These are phyloP conservation scores for Colletotrichum simmondsii DNA, from an alignment of 2,329 filamentous ascomycete genomes.

Conservation along the genomic window DNA sequence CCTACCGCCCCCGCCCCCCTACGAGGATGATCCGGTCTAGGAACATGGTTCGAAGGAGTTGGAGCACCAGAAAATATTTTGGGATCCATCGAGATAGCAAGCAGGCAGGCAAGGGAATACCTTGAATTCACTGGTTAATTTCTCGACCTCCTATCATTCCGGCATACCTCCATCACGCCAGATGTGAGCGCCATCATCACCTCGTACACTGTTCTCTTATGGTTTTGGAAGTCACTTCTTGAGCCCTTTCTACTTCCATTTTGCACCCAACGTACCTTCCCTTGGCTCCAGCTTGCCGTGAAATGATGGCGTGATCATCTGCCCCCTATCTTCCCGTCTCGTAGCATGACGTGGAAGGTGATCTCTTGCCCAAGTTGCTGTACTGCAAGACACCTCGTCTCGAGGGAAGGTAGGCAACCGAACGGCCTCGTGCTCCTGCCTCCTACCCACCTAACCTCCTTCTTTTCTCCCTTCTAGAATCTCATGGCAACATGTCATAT, in stretches of 20 bases:
- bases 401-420: background rate
- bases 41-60: background rate
- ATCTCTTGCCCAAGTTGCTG: background rate
- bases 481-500: background rate
- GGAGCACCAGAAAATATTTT: background rate
- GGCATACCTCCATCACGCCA: background rate
- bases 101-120: too few relatives aligned
- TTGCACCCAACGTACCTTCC: background rate
- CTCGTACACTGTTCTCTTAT: background rate
- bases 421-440: background rate
- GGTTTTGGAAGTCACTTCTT: background rate
- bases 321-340: background rate
- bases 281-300: background rate
- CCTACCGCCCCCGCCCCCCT: conserved; percentile 48
- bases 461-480: background rate
- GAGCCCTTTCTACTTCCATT: background rate
- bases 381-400: background rate
- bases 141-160: too few relatives aligned
- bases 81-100: background rate
- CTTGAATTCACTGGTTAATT: background rate
- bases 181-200: background rate
- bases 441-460: too few relatives aligned
- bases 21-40: conserved; percentile 49
- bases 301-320: background rate
- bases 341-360: background rate